phyloP scores from a whole-genome alignment of 345 rosid species.

The Eucalyptus microcorys region DNA sequence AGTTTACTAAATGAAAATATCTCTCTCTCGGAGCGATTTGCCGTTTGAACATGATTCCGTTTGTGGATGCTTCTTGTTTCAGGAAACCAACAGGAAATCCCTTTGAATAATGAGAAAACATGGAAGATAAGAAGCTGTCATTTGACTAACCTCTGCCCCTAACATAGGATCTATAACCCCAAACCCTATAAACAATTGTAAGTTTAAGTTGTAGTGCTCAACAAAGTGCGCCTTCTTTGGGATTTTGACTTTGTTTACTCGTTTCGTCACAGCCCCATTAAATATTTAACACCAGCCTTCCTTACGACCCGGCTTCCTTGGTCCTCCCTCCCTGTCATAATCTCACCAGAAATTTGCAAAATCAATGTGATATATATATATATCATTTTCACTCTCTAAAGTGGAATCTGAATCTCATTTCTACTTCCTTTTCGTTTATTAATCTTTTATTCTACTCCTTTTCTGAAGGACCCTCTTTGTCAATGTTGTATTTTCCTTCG shows the following conservation, averaged over 20 bases:
- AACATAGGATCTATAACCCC: background rate
- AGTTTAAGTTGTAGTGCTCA: background rate
- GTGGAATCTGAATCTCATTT: background rate
- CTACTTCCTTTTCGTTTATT: background rate
- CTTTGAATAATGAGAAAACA: background rate
- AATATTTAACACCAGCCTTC: background rate
- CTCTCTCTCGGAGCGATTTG: rapidly evolving
- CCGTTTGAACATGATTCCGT: background rate
- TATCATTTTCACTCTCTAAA: background rate
- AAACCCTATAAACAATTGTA: background rate
- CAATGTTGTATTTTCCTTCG: background rate
- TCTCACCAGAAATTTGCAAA: constrained; percentile 7
- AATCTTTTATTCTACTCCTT: background rate
- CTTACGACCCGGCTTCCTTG: constrained; percentile 8
- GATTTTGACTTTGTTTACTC: background rate
- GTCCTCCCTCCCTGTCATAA: background rate
- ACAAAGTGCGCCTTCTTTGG: background rate
- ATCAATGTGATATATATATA: background rate
- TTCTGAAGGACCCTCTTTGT: background rate
- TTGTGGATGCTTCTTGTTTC: background rate
- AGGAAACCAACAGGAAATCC: background rate
- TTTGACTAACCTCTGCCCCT: background rate
- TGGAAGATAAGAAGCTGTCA: background rate
- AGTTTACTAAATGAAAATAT: background rate
- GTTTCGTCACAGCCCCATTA: background rate